Percentiles rank a stretch among this genome's conserved stretches.
These are phyloP conservation scores for Skeletonema grethae DNA, from an alignment of 108 stramenopile genomes.

Conservation along the genomic window DNA sequence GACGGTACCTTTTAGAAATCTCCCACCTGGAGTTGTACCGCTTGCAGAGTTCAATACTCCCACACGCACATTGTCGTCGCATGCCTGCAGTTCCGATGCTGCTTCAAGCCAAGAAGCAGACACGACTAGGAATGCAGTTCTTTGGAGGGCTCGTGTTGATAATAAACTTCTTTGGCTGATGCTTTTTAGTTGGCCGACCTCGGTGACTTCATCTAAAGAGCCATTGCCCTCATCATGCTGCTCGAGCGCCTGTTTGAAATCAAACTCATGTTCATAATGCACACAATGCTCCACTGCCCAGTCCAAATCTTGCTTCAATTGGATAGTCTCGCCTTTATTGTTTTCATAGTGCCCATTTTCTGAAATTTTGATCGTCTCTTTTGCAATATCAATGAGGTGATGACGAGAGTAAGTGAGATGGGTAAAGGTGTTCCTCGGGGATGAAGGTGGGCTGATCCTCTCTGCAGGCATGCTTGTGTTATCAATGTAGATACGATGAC, in stretches of 20 bases:
- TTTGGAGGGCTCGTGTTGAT: neutral
- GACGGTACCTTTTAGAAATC: constrained; percentile 52
- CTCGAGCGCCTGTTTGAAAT: constrained; percentile 24
- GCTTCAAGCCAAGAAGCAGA: constrained; percentile 45
- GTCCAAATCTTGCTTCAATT: constrained; percentile 29
- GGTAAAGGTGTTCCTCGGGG: constrained; percentile 34
- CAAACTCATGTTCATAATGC: constrained; percentile 41
- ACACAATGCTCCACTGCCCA: constrained; percentile 34
- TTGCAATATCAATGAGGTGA: constrained; percentile 43
- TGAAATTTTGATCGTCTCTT: constrained; percentile 44
- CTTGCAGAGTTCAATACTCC: constrained; percentile 54
- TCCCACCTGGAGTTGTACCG: constrained; percentile 51
- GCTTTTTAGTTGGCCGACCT: neutral
- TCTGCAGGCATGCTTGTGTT: constrained; percentile 2
- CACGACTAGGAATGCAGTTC: constrained; percentile 44
- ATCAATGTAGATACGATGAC: neutral
- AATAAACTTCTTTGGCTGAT: neutral
- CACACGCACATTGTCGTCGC: constrained; percentile 27
- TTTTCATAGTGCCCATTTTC: constrained; percentile 44
- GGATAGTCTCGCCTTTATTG: constrained; percentile 16
- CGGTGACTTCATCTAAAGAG: constrained; percentile 6
- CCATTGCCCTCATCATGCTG: constrained; percentile 13
- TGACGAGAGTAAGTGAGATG: constrained; percentile 46
- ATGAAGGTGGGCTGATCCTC: neutral
- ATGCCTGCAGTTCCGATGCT: constrained; percentile 30